Evolutionary conservation across 441 rosid genomes (phyloP).

Genomic region (Gossypium lobatum): DNA sequence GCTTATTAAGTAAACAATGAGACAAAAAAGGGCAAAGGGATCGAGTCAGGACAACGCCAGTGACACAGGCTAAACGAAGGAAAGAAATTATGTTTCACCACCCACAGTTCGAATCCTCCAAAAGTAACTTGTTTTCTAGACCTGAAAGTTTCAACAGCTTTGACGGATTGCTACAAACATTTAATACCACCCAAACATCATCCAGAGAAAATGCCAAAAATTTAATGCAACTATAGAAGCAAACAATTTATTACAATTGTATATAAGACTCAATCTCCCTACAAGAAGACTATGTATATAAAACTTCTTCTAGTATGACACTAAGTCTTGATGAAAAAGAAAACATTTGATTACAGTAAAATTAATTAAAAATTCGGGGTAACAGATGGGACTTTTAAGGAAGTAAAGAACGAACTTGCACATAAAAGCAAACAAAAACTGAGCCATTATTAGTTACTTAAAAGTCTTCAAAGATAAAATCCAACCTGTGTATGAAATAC

Average conservation of each 20-base stretch:
- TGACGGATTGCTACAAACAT: too few relatives aligned
- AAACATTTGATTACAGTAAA: neutral
- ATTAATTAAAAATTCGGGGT: neutral
- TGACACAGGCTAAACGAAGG: neutral
- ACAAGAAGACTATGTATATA: neutral
- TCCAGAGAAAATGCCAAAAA: neutral
- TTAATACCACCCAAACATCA: neutral
- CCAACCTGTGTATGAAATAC: constrained; percentile 35
- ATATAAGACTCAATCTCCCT: neutral
- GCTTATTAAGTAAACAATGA: neutral
- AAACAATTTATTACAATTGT: neutral
- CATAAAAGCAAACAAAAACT: neutral
- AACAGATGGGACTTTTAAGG: neutral
- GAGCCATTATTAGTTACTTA: neutral
- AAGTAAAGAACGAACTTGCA: neutral
- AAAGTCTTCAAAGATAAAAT: constrained; percentile 7
- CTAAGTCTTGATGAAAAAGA: neutral
- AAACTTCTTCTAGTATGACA: neutral
- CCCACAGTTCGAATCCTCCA: neutral
- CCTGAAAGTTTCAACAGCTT: too few relatives aligned
- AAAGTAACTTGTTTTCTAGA: neutral
- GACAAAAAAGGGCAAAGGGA: neutral
- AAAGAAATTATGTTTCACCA: neutral
- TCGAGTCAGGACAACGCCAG: neutral
- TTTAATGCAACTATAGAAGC: neutral